Percentiles rank a stretch among this genome's conserved stretches.
phyloP scores from a whole-genome alignment of 1,284 basidiomycete genomes.

The Grifola frondosa region DNA sequence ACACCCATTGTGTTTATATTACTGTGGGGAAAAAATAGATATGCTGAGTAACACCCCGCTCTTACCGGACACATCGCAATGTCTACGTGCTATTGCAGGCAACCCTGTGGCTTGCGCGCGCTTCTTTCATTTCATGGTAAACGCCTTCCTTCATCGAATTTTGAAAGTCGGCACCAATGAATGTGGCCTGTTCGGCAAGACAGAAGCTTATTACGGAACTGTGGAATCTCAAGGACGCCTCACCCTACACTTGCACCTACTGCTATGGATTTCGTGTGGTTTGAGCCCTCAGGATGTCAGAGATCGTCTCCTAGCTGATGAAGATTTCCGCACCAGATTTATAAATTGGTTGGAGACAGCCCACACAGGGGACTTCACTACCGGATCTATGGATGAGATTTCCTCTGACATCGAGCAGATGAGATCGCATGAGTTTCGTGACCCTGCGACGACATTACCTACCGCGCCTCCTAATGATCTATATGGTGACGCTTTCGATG shows the following conservation, averaged over 20 bases:
- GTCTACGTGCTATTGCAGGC: slow-evolving; percentile 1
- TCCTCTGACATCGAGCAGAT: no score
- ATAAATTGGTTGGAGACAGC: slow-evolving; percentile 16
- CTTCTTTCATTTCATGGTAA: slow-evolving; percentile 13
- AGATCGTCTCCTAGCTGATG: slow-evolving; percentile 18
- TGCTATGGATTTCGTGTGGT: slow-evolving; percentile 30
- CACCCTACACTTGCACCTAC: slow-evolving; percentile 13
- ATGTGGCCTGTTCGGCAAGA: slow-evolving; percentile 3
- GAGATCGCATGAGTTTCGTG: no score
- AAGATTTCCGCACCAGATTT: slow-evolving; percentile 13
- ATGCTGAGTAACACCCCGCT: neutral
- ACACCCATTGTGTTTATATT: slow-evolving; percentile 11
- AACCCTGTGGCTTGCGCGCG: slow-evolving; percentile 14
- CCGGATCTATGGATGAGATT: neutral
- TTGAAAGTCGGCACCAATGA: neutral
- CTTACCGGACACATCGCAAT: neutral
- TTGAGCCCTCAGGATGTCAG: slow-evolving; percentile 29
- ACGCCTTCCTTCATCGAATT: slow-evolving; percentile 1
- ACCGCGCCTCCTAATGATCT: neutral
- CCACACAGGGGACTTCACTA: slow-evolving; percentile 15
- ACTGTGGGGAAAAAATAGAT: slow-evolving; percentile 11
- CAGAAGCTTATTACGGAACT: slow-evolving; percentile 8
- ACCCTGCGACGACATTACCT: neutral
- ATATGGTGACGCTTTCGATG: no score
- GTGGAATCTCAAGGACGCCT: slow-evolving; percentile 12